phyloP scores from a whole-genome alignment of 768 basidiomycete genomes.

The Xerocomellus intermedius region DNA sequence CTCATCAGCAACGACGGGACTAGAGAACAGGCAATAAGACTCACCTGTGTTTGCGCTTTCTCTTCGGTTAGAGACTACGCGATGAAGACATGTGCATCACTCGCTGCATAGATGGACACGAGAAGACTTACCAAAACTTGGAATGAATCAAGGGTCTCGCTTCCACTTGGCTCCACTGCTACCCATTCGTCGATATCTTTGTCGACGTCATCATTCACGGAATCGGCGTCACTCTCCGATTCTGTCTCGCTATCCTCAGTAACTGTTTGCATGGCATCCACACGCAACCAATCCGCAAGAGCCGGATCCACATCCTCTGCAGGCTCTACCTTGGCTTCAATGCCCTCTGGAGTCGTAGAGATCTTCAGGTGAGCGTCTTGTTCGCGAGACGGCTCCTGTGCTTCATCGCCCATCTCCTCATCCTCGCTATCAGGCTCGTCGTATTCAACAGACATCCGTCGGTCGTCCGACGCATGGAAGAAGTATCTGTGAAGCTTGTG shows the following conservation, averaged over 20 bases:
- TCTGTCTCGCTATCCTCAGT: slow-evolving; percentile 42
- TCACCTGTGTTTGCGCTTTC: slow-evolving; percentile 8
- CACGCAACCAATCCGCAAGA: slow-evolving; percentile 61
- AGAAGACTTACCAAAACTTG: slow-evolving; percentile 6
- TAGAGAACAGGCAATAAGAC: background rate
- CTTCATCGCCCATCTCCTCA: slow-evolving; percentile 22
- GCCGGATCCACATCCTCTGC: slow-evolving; percentile 44
- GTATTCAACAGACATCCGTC: slow-evolving; percentile 53
- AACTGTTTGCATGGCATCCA: slow-evolving; percentile 37
- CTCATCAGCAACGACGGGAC: background rate
- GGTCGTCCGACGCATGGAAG: slow-evolving; percentile 63
- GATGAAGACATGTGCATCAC: background rate
- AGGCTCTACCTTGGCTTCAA: slow-evolving; percentile 25
- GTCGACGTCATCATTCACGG: slow-evolving; percentile 59
- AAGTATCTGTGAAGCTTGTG: slow-evolving; percentile 55
- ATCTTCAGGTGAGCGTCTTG: slow-evolving; percentile 11
- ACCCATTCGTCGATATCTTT: slow-evolving; percentile 43
- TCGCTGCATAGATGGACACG: background rate
- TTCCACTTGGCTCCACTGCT: slow-evolving; percentile 19
- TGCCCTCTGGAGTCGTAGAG: background rate
- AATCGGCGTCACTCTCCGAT: slow-evolving; percentile 65
- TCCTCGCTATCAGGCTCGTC: slow-evolving; percentile 38
- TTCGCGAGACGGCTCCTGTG: slow-evolving; percentile 12
- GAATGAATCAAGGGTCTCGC: slow-evolving; percentile 24
- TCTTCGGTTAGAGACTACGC: slow-evolving; percentile 14